These are phyloP conservation scores for Neocatenulostroma microsporum DNA, from an alignment of 2,329 filamentous ascomycete genomes.

Conservation along the genomic window DNA sequence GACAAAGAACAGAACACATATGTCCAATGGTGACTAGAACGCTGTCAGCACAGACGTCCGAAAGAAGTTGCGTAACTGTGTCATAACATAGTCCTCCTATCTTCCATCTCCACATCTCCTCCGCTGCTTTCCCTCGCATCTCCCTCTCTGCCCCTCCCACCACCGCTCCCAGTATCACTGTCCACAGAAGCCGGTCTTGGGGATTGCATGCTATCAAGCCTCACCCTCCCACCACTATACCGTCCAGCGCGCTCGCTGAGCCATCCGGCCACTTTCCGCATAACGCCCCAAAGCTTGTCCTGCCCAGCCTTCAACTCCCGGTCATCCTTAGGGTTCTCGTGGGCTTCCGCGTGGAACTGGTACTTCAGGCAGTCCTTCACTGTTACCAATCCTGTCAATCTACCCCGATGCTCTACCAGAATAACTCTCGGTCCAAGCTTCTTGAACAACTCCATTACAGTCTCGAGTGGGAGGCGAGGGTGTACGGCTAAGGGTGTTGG, in stretches of 20 bases:
- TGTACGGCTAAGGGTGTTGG: conserved; percentile 84
- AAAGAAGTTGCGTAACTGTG: too few relatives aligned
- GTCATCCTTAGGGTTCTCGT: conserved; percentile 62
- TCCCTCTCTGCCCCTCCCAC: conserved; percentile 7
- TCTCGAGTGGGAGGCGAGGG: conserved; percentile 83
- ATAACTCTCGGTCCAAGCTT: conserved; percentile 95
- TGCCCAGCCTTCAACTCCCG: conserved; percentile 47
- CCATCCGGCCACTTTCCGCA: conserved; percentile 24
- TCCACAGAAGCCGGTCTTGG: conserved; percentile 1
- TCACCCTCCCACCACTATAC: conserved; percentile 15
- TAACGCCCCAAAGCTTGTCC: conserved; percentile 54
- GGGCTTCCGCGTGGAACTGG: conserved; percentile 90
- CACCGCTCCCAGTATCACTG: neutral
- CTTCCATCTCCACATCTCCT: conserved; percentile 31
- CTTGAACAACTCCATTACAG: conserved; percentile 96
- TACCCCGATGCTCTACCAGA: conserved; percentile 81
- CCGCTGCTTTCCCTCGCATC: conserved; percentile 7
- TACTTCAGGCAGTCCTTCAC: conserved; percentile 97
- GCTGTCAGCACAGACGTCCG: too few relatives aligned
- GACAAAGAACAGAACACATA: too few relatives aligned
- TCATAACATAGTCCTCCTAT: conserved; percentile 24
- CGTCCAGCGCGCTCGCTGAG: conserved; percentile 15
- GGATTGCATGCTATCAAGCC: conserved; percentile 15
- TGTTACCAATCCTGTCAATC: conserved; percentile 76
- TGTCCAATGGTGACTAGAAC: too few relatives aligned